Evolutionary conservation across 306 rosid species (phyloP), one percentile per base, ranked within the genome.

Genomic region (Glycine tomentella): DNA sequence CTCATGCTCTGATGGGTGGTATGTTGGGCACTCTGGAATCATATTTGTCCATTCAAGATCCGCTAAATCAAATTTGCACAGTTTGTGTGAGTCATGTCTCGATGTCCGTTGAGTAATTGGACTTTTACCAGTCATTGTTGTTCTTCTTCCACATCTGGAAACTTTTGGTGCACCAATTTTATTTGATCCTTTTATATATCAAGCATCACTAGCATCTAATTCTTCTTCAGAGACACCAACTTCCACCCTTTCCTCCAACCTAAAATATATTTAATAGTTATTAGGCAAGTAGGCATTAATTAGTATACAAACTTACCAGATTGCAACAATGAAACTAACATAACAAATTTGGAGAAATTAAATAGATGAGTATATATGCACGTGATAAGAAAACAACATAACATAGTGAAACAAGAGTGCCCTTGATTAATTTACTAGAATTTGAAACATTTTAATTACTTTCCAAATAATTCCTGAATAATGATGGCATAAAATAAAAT

Each of bases 1-100:
- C 57, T 78, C 86, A 4, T 78, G 68, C 11, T 84, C 65, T 52
- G 90, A 77, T 81, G 90, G 90, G 20, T 16, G 48, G 34, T 74
- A 87, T 1, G 66, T 56, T 1, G 88, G 90, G 75, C 90, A 87
- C 9, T 63, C 74, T 13, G 72, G 80, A 67, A 84, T 81, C 61
- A 33, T 63, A 48, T 75, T 64, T 16, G 72, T 79, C 90, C 88
- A 87, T 46, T 73, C 81, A 44, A 44, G 50, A 20, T 83, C 75
- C 3, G 11, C 46, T 45, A 79, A 46, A 44, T 82, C 80, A 25
- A 62, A 59, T 17, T 74, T 61, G 40, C 64, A 12, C 51, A 42
- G 16, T 61, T 86, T 68, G 65, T 31, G 38, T 6, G 72, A 69
- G 3, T 13, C 15, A 33, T 69, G 56, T 16, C 15, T 16, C 1